phyloP scores from a whole-genome alignment of 2,329 filamentous ascomycete species.

The Xylaria sp. region DNA sequence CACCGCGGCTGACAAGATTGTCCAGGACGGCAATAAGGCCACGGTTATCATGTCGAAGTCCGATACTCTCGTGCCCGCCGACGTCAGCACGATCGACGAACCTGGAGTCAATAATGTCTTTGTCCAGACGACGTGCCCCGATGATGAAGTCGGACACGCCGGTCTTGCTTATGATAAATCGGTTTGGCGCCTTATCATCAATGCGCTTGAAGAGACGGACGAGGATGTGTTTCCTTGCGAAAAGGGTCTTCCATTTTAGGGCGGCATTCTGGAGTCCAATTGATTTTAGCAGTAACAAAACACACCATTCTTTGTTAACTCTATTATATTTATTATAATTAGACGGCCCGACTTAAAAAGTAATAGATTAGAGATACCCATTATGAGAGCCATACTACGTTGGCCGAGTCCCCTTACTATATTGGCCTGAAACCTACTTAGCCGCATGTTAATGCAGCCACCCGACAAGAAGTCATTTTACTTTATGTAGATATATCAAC shows the following conservation, averaged over 20 bases:
- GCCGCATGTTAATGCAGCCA: too few relatives aligned
- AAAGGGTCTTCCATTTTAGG: constrained; percentile 37
- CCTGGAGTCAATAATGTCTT: constrained; percentile 41
- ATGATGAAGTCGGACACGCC: constrained; percentile 45
- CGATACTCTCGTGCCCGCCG: constrained; percentile 43
- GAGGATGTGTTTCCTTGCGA: constrained; percentile 45
- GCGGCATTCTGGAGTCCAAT: too few relatives aligned
- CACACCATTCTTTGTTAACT: background rate
- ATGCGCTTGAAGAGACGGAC: constrained; percentile 46
- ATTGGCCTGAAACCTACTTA: too few relatives aligned
- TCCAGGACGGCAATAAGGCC: constrained; percentile 44
- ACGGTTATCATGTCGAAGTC: constrained; percentile 45
- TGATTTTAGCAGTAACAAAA: background rate
- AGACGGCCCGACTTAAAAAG: background rate
- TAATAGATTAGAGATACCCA: background rate
- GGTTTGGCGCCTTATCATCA: constrained; percentile 46
- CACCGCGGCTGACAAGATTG: constrained; percentile 37
- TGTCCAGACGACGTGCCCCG: constrained; percentile 46
- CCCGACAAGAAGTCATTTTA: too few relatives aligned
- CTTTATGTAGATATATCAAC: too few relatives aligned
- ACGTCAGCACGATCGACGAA: constrained; percentile 44
- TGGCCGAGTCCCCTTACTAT: too few relatives aligned
- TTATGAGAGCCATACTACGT: too few relatives aligned
- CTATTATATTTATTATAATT: background rate
- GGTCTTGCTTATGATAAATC: constrained; percentile 46